Conservation (phyloP, 2,329 filamentous ascomycete species). For the Torrubiellomyces zombiae region DNA sequence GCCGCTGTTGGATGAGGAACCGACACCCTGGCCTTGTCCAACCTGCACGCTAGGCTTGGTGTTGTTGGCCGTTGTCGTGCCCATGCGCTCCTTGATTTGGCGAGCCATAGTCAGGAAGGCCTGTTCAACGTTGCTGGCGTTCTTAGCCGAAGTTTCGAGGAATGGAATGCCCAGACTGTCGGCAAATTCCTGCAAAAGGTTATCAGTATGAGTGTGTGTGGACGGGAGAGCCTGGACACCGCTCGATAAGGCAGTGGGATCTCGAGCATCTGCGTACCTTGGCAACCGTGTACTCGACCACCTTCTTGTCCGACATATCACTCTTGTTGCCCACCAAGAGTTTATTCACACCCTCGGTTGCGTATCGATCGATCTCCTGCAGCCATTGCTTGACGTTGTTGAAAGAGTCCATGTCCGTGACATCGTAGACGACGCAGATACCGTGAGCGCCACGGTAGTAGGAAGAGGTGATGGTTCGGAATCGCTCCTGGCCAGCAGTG, state of each 20-base stretch:
- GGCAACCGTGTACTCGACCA: constrained; percentile 97
- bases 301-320: constrained; percentile 99
- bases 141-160: constrained; percentile 99
- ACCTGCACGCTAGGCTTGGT: constrained; percentile 98
- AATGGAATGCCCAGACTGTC: constrained; percentile 98
- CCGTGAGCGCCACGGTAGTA: constrained; percentile 99
- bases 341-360: constrained; percentile 99
- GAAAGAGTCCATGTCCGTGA: constrained; percentile 99
- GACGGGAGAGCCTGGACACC: no score
- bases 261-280: constrained; percentile 76
- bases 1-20: constrained; percentile 66
- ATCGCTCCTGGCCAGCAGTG: constrained; percentile 95
- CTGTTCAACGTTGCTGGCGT: constrained; percentile 98
- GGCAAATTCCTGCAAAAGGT: constrained; percentile 66
- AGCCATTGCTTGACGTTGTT: constrained; percentile 99
- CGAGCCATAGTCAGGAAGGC: constrained; percentile 99
- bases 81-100: constrained; percentile 99
- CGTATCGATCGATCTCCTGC: constrained; percentile 98
- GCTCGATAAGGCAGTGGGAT: neutral
- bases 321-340: constrained; percentile 99
- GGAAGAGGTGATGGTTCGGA: constrained; percentile 98
- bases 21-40: constrained; percentile 83
- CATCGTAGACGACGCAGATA: constrained; percentile 99
- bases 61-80: constrained; percentile 86
- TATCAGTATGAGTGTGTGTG: no score